Percentiles rank a stretch among this genome's conserved stretches.
phyloP scores from a whole-genome alignment of 2,329 filamentous ascomycete species.

The Botrytis elliptica region DNA sequence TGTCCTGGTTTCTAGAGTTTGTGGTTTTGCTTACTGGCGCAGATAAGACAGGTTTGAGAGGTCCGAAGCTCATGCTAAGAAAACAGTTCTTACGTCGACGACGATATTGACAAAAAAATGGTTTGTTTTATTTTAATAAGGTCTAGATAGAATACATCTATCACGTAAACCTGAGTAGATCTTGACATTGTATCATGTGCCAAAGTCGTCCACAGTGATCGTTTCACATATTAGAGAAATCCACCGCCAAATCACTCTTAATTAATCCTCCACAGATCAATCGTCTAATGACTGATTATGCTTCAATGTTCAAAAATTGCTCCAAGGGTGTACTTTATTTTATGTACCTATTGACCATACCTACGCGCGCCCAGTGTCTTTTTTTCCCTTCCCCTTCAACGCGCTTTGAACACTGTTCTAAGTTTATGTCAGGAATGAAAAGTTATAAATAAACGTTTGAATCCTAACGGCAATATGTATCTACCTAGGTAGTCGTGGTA shows the following conservation, averaged over 20 bases:
- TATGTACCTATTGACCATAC: background rate
- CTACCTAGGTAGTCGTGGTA: background rate
- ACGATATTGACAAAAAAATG: background rate
- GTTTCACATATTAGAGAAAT: background rate
- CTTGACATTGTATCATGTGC: background rate
- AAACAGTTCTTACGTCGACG: background rate
- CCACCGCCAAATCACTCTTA: background rate
- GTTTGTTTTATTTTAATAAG: slow-evolving; percentile 11
- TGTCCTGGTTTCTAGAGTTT: slow-evolving; percentile 12
- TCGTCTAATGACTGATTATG: background rate
- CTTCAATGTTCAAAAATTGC: background rate
- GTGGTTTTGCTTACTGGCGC: slow-evolving; percentile 22
- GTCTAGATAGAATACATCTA: slow-evolving; percentile 13
- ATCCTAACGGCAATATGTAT: background rate
- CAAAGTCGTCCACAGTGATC: background rate
- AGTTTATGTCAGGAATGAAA: background rate
- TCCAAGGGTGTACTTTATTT: background rate
- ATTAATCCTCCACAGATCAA: background rate
- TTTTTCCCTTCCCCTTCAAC: background rate
- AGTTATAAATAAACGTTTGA: background rate
- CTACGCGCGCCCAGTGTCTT: background rate
- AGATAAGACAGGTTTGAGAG: slow-evolving; percentile 19
- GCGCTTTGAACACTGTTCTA: background rate
- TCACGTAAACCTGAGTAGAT: background rate
- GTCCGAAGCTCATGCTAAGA: slow-evolving; percentile 15